Conservation (phyloP, 2,329 filamentous ascomycete species). For the Simplicillium sp. region DNA sequence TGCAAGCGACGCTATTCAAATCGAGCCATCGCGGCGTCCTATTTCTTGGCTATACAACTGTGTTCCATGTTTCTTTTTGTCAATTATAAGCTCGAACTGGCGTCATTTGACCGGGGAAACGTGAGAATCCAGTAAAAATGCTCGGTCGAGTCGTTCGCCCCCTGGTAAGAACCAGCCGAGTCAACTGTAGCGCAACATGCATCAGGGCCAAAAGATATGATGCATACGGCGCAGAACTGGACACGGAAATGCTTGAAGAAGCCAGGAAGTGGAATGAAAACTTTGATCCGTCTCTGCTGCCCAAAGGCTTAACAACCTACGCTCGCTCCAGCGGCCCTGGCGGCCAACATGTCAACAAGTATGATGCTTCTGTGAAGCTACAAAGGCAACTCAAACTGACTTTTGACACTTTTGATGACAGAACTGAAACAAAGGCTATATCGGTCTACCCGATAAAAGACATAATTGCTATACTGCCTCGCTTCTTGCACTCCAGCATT, state of each 20-base stretch:
- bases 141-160: no score
- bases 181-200: not conserved
- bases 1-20: no score
- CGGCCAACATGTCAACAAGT: constrained; percentile 57
- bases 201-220: constrained; percentile 27
- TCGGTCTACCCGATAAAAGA: constrained; percentile 41
- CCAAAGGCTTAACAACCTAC: constrained; percentile 42
- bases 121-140: not conserved
- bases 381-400: no score
- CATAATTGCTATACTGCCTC: constrained; percentile 34
- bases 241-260: constrained; percentile 38
- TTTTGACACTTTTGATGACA: no score
- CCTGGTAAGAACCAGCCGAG: no score
- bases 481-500: constrained; percentile 33
- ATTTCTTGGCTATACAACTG: no score
- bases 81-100: no score
- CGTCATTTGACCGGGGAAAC: not conserved
- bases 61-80: no score
- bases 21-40: no score
- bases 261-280: constrained; percentile 41
- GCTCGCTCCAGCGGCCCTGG: constrained; percentile 52
- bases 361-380: no score
- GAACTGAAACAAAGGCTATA: constrained; percentile 51
- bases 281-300: constrained; percentile 33
- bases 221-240: constrained; percentile 39